phyloP scores from a whole-genome alignment of 805 yeast species.

The Pichia ethanolica region DNA sequence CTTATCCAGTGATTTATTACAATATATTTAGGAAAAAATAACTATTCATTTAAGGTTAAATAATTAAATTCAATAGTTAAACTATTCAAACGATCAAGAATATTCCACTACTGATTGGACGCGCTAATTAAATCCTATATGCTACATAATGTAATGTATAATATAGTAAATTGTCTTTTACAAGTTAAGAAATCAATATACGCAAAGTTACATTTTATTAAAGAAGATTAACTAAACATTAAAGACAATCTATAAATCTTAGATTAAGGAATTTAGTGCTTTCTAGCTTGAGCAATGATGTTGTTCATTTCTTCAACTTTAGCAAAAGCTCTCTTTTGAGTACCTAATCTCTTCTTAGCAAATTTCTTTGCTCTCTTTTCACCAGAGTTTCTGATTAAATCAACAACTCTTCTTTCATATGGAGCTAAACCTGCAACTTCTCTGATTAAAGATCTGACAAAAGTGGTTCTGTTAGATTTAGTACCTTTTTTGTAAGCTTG shows the following conservation, averaged over 20 bases:
- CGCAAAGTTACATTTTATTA: constrained; percentile 3
- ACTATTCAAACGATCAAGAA: no score
- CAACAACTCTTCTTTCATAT: constrained; percentile 99
- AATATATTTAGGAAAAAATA: no score
- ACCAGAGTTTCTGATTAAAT: constrained; percentile 99
- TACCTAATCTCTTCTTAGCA: constrained; percentile 99
- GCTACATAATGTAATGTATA: no score
- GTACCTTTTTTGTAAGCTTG: constrained; percentile 96
- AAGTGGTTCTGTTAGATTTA: constrained; percentile 88
- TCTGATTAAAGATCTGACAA: constrained; percentile 90
- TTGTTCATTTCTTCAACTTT: constrained; percentile 98
- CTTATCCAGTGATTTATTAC: no score
- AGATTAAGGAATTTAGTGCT: constrained; percentile 47
- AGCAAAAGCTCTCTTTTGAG: constrained; percentile 98
- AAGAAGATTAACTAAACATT: constrained; percentile 3
- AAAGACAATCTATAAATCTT: constrained; percentile 3
- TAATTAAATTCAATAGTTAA: no score
- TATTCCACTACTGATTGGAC: no score
- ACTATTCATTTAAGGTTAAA: no score
- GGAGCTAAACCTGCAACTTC: constrained; percentile 99
- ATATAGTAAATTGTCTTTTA: no score
- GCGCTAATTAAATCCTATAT: no score
- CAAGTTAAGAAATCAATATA: background rate
- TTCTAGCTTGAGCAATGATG: constrained; percentile 95
- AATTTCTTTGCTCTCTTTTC: constrained; percentile 99